phyloP scores from a whole-genome alignment of 768 basidiomycete genomes.

The Daedalea quercina region DNA sequence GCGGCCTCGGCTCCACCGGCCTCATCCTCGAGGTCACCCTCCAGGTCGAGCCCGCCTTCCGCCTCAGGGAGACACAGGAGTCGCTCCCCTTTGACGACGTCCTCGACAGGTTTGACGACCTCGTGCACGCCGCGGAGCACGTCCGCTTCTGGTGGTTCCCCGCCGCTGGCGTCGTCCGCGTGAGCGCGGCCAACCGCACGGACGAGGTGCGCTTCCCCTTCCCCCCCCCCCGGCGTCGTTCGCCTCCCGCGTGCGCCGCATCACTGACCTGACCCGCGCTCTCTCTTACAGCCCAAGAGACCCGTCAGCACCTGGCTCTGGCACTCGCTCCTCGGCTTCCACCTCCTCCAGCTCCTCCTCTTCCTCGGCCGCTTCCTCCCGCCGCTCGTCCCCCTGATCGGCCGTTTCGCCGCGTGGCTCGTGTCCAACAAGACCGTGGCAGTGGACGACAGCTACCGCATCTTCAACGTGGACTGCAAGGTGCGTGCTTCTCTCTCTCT shows the following conservation, averaged over 20 bases:
- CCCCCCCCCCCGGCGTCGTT: no score
- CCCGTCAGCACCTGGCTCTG: constrained; percentile 58
- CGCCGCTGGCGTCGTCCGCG: constrained; percentile 60
- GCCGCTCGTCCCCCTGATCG: constrained; percentile 56
- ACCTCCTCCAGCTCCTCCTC: constrained; percentile 78
- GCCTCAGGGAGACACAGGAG: constrained; percentile 66
- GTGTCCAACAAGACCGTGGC: constrained; percentile 45
- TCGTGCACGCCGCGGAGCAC: constrained; percentile 70
- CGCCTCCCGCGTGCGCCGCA: neutral
- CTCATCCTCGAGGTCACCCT: constrained; percentile 75
- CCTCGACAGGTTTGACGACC: constrained; percentile 44
- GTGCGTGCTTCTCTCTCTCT: constrained; percentile 38
- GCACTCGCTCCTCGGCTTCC: constrained; percentile 68
- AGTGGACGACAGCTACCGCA: constrained; percentile 71
- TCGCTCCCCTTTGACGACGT: constrained; percentile 58
- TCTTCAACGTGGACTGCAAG: constrained; percentile 93
- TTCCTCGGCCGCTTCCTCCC: constrained; percentile 67
- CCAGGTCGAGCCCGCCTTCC: constrained; percentile 76
- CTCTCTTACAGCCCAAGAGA: constrained; percentile 44
- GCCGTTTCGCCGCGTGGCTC: constrained; percentile 64
- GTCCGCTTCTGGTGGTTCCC: constrained; percentile 97
- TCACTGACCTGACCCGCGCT: neutral
- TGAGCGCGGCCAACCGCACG: constrained; percentile 72
- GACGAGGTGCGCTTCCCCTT: constrained; percentile 64
- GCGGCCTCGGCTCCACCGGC: constrained; percentile 88